Base-by-base conservation (phyloP, 345 rosid genomes). In the Ceriops tagal region DNA sequence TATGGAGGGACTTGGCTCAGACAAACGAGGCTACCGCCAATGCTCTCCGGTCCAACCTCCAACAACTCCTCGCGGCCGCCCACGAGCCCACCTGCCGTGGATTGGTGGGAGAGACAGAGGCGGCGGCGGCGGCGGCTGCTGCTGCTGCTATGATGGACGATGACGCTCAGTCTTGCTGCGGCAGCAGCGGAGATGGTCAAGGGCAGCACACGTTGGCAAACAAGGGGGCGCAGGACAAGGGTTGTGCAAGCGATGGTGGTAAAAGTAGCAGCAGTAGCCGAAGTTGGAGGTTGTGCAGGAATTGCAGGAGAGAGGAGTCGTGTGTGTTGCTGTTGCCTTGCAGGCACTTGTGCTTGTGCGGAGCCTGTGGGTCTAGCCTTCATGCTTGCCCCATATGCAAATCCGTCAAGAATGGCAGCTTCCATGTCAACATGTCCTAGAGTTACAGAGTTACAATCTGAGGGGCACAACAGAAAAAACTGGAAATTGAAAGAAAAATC, bases 1-100 rank as follows among this genome's bases (percentile, higher is more conserved):
- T 89, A 35, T 92, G 98, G 98, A 72, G 91, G 64, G 93, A 89
- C 43, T 72, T 89, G 61, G 98, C 98, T 21, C 96, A 85, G 73
- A 76, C 78, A 37, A 89, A 87, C 73, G 88, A 92, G 69, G 98
- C 91, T 56, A 77, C 91, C 0, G 93, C 91, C 61, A 89, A 88
- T 74, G 83, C 87, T 70, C 77, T 92, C 52, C 81, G 98, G 24
- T 77, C 63, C 30, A 84, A 87, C 71, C 86, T 92, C 13, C 88
- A 92, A 53, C 87, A 87, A 68, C 79, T 88, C 31, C 78, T 89
- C 16, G 63, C 77, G 0, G 74, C 86, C 46, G 86, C 73, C 34
- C 77, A 64, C 20, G 49, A 46, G 27, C 75, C 39, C 58, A 10
- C 63, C 39, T 67, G 53, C 21, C 72, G 79, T 57, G 73, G 62